Evolutionary conservation across 225 moss, liverwort and hornwort species (phyloP).

Genomic region (Polytrichum commune): DNA sequence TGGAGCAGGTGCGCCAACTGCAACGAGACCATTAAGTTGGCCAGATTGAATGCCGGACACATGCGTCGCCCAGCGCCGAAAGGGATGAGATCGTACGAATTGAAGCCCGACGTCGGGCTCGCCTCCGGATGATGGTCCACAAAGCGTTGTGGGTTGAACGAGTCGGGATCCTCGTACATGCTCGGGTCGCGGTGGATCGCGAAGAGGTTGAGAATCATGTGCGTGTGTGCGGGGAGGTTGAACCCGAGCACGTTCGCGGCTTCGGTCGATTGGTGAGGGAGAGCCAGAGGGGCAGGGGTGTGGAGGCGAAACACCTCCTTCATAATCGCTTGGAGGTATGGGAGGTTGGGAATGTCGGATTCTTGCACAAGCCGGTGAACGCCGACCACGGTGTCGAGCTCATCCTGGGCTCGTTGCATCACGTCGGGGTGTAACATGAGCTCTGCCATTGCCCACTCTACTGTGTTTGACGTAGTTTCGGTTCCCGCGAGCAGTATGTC

Average conservation of each 20-base stretch:
- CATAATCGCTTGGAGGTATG: conserved; percentile 26
- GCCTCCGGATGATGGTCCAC: background rate
- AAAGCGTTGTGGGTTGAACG: conserved; percentile 33
- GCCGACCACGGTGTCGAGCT: conserved; percentile 37
- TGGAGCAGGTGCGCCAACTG: conserved; percentile 5
- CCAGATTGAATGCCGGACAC: conserved; percentile 25
- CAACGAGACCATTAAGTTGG: conserved; percentile 14
- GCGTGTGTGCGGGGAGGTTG: conserved; percentile 32
- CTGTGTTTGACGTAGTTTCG: conserved; percentile 18
- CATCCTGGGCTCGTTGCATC: conserved; percentile 14
- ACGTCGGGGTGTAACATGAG: conserved; percentile 20
- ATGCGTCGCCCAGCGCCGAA: background rate
- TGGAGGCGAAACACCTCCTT: conserved; percentile 43
- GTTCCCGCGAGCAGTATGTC: conserved; percentile 31
- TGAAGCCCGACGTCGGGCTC: background rate
- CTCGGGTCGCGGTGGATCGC: no score
- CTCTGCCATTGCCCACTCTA: no score
- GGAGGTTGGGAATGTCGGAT: conserved; percentile 3
- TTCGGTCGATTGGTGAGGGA: conserved; percentile 20
- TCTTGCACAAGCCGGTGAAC: conserved; percentile 32
- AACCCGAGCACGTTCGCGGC: conserved; percentile 10
- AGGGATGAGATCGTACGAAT: conserved; percentile 22
- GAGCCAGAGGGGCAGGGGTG: conserved; percentile 17
- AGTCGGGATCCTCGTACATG: conserved; percentile 16
- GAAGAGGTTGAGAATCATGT: conserved; percentile 17